phyloP scores from a whole-genome alignment of 2,329 filamentous ascomycete genomes.

The Claviceps fusiformis region DNA sequence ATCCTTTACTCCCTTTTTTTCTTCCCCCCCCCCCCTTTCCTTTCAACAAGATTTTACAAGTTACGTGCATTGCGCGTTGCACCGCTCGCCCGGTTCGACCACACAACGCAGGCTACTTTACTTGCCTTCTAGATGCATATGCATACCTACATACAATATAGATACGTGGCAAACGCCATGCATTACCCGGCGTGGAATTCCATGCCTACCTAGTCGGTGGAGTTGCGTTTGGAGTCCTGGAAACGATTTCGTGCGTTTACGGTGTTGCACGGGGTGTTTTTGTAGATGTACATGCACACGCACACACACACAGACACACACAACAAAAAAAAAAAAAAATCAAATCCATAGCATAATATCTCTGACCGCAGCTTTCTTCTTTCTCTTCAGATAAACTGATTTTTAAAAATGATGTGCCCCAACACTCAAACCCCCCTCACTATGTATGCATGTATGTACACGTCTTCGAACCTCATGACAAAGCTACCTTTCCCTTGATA shows the following conservation, averaged over 20 bases:
- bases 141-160: not conserved
- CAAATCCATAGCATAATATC: not conserved
- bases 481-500: slow-evolving; percentile 24
- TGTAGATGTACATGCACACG: too few species aligned
- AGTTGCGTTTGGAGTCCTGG: too few species aligned
- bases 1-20: not conserved
- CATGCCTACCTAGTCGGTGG: too few species aligned
- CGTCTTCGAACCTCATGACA: not conserved
- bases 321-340: not conserved
- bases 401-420: not conserved
- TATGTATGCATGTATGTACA: too few species aligned
- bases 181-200: too few species aligned
- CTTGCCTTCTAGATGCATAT: too few species aligned
- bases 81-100: not conserved
- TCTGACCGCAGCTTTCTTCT: not conserved
- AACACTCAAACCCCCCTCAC: too few species aligned
- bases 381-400: not conserved
- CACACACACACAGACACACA: too few species aligned
- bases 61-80: not conserved
- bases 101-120: not conserved
- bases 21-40: too few species aligned
- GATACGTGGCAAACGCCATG: not conserved
- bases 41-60: too few species aligned
- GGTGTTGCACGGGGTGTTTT: too few species aligned
- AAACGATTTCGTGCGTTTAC: too few species aligned